Conservation (phyloP, 768 basidiomycete genomes). For the Gloeopeniophorella convolvens region DNA sequence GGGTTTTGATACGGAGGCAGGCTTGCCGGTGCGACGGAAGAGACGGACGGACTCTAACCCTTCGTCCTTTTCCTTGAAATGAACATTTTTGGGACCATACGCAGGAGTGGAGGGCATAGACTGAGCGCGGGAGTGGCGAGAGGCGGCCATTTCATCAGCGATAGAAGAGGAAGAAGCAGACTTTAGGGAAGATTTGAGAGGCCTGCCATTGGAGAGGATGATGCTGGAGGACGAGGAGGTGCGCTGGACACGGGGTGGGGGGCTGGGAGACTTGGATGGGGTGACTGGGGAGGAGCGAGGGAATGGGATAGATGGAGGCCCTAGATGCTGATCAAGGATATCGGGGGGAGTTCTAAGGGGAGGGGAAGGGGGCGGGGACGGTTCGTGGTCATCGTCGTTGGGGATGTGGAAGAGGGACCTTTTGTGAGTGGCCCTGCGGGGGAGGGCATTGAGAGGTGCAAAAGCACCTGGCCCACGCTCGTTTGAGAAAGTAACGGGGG, state of each 20-base stretch:
- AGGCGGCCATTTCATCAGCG: conserved; percentile 30
- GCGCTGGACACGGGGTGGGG: conserved; percentile 12
- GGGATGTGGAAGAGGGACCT: conserved; percentile 20
- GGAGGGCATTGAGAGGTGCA: conserved; percentile 12
- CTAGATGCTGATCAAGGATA: not conserved
- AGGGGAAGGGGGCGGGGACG: conserved; percentile 15
- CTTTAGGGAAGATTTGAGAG: conserved; percentile 84
- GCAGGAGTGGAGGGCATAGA: conserved; percentile 59
- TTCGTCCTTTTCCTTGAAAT: conserved; percentile 64
- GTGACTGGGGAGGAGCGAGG: not conserved
- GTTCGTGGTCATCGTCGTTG: conserved; percentile 14
- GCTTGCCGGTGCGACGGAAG: conserved; percentile 63
- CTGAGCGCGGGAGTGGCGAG: conserved; percentile 33
- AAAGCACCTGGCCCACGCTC: conserved; percentile 19
- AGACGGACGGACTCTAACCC: conserved; percentile 55
- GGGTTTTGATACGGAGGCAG: conserved; percentile 51
- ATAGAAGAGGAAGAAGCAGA: conserved; percentile 46
- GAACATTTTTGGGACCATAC: conserved; percentile 68
- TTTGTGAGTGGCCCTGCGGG: conserved; percentile 2
- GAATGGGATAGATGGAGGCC: conserved; percentile 1
- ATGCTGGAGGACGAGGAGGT: conserved; percentile 33
- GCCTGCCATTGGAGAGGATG: conserved; percentile 69
- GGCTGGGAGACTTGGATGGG: not conserved
- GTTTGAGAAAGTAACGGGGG: conserved; percentile 14
- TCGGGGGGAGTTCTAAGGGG: not conserved